Base-by-base conservation (phyloP, 208 protist genomes). In the Trypanosoma conorhini region DNA sequence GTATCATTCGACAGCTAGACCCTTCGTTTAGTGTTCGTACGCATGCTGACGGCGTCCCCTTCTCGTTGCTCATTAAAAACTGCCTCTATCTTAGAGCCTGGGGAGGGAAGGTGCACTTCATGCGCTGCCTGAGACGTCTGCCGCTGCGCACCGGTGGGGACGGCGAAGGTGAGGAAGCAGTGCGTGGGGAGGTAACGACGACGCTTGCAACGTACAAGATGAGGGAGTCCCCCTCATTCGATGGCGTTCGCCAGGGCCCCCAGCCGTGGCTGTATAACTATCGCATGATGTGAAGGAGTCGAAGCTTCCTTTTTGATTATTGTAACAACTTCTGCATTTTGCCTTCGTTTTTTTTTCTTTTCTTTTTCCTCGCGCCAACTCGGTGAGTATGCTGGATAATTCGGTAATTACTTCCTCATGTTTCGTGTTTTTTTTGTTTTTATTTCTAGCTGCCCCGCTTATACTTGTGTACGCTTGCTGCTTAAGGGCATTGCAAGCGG, bases 121-220 rank as follows among this genome's bases (percentile, higher is more conserved):
- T 93, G 88, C 88, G 91, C 33, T 92, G 82, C 48, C 64, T 96
- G 28, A 67, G 67, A 21, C 80, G 80, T 1, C 62, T 82, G 22
- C 68, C 42, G 35, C 40, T 35, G 7, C 9, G 46, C n/a, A 26
- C 10, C 13, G 40, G 9, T 58, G 46, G 30, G 15, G 22, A 67
- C 3, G 57, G 13, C 42, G 56, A 63, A 62, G 26, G 5, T 70
- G 40, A 64, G 0, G 30, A 40, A 50, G 22, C 48, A 0, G 21
- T 0, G 5, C n/a, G 17, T 42, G 52, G 35, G 19, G 51, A 65
- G 61, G 44, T 71, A 42, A 68, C 26, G 3, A 63, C 91, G 0
- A 84, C 79, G 15, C 61, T 96, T 0, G 76, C 73, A 26, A 91
- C 82, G 77, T 96, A 96, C 72, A 96, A 93, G 67, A 93, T 96